Percentiles rank a stretch among this genome's conserved stretches.
Conservation (phyloP, 306 rosid genomes). For the Benincasa hispida region DNA sequence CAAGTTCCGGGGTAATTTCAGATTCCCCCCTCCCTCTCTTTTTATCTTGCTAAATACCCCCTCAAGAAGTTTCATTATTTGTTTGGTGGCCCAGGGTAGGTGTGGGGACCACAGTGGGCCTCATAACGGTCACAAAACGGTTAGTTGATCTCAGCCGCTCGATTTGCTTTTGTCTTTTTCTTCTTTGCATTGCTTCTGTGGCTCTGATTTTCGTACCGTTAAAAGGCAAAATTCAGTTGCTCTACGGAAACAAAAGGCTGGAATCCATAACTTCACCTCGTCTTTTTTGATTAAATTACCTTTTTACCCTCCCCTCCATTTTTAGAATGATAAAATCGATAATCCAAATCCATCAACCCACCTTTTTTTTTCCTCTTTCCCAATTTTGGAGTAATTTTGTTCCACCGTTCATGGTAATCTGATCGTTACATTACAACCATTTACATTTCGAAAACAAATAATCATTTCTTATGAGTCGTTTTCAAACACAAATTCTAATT, state of each 20-base stretch:
- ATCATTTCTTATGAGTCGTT: too few species aligned
- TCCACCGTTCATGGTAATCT: too few species aligned
- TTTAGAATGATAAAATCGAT: not conserved
- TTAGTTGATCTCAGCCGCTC: slow-evolving; percentile 10
- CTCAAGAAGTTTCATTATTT: not conserved
- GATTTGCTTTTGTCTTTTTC: not conserved
- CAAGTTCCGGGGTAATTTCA: not conserved
- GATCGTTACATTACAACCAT: not conserved
- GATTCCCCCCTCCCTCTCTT: not conserved
- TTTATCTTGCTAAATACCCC: not conserved
- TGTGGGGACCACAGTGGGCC: not conserved
- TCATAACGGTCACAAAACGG: slow-evolving; percentile 40
- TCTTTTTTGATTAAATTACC: not conserved
- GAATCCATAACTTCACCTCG: not conserved
- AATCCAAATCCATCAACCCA: not conserved
- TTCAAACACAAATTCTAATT: too few species aligned
- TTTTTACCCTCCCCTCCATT: not conserved
- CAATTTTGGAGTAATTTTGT: not conserved
- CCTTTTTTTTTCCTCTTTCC: not conserved
- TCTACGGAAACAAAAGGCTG: not conserved
- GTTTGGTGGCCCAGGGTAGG: not conserved
- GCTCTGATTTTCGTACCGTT: slow-evolving; percentile 22
- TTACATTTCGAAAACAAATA: too few species aligned
- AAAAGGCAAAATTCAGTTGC: not conserved
- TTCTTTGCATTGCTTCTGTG: not conserved